Evolutionary conservation across 768 basidiomycete genomes (phyloP), one percentile per base, ranked within the genome.

Genomic region (Hericium alpestre): DNA sequence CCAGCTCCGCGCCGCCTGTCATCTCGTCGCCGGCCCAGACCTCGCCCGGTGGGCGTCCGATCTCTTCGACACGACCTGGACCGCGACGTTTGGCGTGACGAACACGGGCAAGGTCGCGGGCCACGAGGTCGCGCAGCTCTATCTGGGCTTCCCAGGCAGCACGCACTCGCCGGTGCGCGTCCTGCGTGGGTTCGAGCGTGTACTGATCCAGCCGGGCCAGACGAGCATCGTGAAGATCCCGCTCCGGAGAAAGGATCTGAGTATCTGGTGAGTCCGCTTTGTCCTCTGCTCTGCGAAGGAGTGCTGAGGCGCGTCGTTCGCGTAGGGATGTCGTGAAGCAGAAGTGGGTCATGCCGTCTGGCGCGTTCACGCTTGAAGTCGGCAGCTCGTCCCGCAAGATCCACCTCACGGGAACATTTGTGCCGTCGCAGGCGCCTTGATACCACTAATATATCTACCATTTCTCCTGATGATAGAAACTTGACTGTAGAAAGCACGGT

Each of bases 101-200:
- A 93, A 93, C 67, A 79, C 76, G 0, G 91, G 90, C 0, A 56
- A 64, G 0, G 69, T 76, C 10, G 74, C 66, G 51, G 91, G 90
- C n/a, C 75, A 76, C 39, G 90, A 87, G 81, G 81, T 84, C 49
- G 81, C 87, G 10, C 89, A 91, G 72, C 68, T 91, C 16, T 92
- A 90, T 70, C 27, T 91, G 25, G 79, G 86, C 67, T 80, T 83
- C 72, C 85, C 86, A 0, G 54, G 72, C 0, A 79, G 77, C 0
- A 74, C 84, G 20, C 18, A 46, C 2, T 77, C 76, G 39, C 89
- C 89, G 2, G 88, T 88, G 0, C 81, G 80, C 2, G 65, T 90
- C 37, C 73, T 88, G 37, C 58, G 65, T 9, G 67, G 67, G 1
- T 68, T 69, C 58, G 60, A 56, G 47, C 61, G 65, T 53, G 58